Percentiles rank a stretch among this genome's conserved stretches.
Evolutionary conservation across 2,329 filamentous ascomycete species (phyloP).

Genomic region (Penicillium thymicola): DNA sequence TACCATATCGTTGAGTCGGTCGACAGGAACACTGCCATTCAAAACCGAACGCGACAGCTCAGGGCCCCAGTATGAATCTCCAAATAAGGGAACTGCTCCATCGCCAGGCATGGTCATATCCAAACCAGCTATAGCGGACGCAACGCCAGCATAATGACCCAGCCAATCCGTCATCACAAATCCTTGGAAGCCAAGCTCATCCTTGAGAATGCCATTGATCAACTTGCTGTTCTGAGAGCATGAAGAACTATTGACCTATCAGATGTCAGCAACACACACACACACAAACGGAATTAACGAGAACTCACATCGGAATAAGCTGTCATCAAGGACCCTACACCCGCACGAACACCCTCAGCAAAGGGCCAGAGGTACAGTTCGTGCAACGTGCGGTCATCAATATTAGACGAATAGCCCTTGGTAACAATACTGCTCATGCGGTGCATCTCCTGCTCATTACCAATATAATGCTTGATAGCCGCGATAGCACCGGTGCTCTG

Average conservation of each 20-base stretch:
- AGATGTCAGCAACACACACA: not conserved
- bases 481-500: slow-evolving; percentile 57
- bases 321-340: slow-evolving; percentile 47
- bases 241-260: slow-evolving; percentile 62
- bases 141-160: slow-evolving; percentile 59
- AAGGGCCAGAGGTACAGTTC: slow-evolving; percentile 50
- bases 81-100: slow-evolving; percentile 50
- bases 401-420: slow-evolving; percentile 46
- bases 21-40: slow-evolving; percentile 57
- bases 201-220: slow-evolving; percentile 68
- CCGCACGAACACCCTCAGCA: slow-evolving; percentile 48
- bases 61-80: slow-evolving; percentile 54
- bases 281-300: not conserved
- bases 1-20: slow-evolving; percentile 54
- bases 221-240: slow-evolving; percentile 66
- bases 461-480: slow-evolving; percentile 57
- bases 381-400: slow-evolving; percentile 51
- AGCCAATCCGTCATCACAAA: slow-evolving; percentile 69
- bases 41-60: slow-evolving; percentile 55
- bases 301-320: slow-evolving; percentile 42
- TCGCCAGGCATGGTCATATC: slow-evolving; percentile 71
- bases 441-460: slow-evolving; percentile 46
- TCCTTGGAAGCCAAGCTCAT: slow-evolving; percentile 71
- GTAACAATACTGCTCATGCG: slow-evolving; percentile 48
- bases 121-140: slow-evolving; percentile 59